These are phyloP conservation scores for Xylaria sp. DNA, from an alignment of 2,329 filamentous ascomycete species.

Conservation along the genomic window DNA sequence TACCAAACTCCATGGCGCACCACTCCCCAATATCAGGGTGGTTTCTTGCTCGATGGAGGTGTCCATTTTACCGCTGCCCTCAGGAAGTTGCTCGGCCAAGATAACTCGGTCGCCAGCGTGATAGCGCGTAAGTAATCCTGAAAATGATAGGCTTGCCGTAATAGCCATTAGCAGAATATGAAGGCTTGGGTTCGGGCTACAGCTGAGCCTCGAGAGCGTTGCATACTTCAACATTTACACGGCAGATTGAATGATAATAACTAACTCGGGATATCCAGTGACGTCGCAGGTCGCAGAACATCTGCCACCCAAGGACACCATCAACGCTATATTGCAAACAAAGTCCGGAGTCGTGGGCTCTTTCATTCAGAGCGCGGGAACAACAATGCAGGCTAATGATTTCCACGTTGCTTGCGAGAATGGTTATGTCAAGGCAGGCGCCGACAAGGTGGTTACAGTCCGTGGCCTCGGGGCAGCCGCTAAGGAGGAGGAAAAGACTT, in stretches of 20 bases:
- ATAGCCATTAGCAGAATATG: not conserved
- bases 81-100: slow-evolving; percentile 60
- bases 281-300: slow-evolving; percentile 60
- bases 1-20: slow-evolving; percentile 68
- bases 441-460: slow-evolving; percentile 52
- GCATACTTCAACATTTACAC: not conserved
- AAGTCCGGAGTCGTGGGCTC: slow-evolving; percentile 61
- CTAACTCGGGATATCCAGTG: slow-evolving; percentile 33
- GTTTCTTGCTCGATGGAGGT: slow-evolving; percentile 77
- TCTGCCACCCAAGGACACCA: slow-evolving; percentile 69
- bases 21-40: slow-evolving; percentile 72
- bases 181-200: not conserved
- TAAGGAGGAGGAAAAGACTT: slow-evolving; percentile 50
- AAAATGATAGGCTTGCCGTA: not conserved
- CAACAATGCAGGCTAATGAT: slow-evolving; percentile 57
- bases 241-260: not conserved
- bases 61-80: slow-evolving; percentile 73
- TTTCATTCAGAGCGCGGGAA: slow-evolving; percentile 63
- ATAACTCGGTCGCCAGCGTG: slow-evolving; percentile 53
- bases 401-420: slow-evolving; percentile 64
- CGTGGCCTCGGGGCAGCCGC: slow-evolving; percentile 43
- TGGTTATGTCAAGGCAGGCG: slow-evolving; percentile 57
- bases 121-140: slow-evolving; percentile 47
- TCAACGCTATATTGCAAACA: slow-evolving; percentile 63
- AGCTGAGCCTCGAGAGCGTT: not conserved